Evolutionary conservation across 768 basidiomycete species (phyloP).

Genomic region (Clitopilus hobsonii): DNA sequence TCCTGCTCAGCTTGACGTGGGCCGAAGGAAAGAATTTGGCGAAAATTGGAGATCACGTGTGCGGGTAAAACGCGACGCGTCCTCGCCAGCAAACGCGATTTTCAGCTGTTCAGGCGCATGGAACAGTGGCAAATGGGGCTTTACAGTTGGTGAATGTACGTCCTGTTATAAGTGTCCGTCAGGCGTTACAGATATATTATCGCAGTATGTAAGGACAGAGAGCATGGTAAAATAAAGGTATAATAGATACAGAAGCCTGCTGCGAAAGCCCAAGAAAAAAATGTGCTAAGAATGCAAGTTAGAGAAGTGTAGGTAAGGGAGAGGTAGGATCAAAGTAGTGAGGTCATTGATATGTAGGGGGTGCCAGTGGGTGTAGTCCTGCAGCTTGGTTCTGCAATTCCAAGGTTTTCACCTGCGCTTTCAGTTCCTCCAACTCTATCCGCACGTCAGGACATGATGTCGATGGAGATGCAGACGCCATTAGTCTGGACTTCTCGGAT

Average conservation of each 20-base stretch:
- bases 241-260: background rate
- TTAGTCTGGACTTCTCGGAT: background rate
- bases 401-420: background rate
- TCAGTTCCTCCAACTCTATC: slow-evolving; percentile 4
- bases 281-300: background rate
- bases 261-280: no score
- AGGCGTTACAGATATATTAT: background rate
- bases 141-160: no score
- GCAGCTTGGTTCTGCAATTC: background rate
- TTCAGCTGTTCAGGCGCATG: no score
- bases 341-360: background rate
- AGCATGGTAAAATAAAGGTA: background rate
- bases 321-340: background rate
- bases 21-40: background rate
- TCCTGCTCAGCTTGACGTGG: background rate
- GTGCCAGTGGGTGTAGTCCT: background rate
- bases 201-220: background rate
- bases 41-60: background rate
- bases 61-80: background rate
- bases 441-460: background rate
- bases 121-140: no score
- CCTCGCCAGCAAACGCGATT: background rate
- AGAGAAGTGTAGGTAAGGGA: background rate
- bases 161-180: background rate
- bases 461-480: background rate